Evolutionary conservation across 371 early-diverging fungal genomes (phyloP).

Genomic region (Syncephalastrum racemosum): DNA sequence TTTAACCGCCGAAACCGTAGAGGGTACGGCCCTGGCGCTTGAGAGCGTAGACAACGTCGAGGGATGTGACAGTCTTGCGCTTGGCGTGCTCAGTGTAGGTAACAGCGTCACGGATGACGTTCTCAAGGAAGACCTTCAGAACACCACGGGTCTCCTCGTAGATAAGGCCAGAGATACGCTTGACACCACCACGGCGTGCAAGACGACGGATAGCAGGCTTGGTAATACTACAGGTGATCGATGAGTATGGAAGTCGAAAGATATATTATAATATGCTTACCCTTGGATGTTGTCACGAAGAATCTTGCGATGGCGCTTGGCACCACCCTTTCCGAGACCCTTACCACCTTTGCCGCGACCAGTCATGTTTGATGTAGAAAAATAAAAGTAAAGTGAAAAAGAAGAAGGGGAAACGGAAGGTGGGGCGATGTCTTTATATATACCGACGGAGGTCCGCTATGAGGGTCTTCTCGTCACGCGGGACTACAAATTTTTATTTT

Average conservation of each 20-base stretch:
- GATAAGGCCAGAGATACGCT: constrained; percentile 99
- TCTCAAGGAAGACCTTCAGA: constrained; percentile 97
- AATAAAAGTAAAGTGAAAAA: constrained; percentile 15
- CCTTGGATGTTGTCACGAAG: constrained; percentile 97
- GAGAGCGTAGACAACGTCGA: constrained; percentile 94
- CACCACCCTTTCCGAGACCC: constrained; percentile 96
- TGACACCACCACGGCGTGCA: constrained; percentile 99
- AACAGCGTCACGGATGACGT: constrained; percentile 97
- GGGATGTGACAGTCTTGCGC: constrained; percentile 96
- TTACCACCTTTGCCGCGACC: constrained; percentile 98
- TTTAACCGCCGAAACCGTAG: constrained; percentile 44
- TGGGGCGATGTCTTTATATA: constrained; percentile 2
- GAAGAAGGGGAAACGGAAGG: constrained; percentile 15
- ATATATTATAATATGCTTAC: not conserved
- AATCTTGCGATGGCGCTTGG: constrained; percentile 99
- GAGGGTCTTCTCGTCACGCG: no score
- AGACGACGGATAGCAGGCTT: constrained; percentile 99
- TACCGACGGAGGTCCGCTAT: not conserved
- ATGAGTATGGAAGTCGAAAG: not conserved
- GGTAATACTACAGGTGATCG: constrained; percentile 76
- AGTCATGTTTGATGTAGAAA: constrained; percentile 62
- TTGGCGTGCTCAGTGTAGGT: constrained; percentile 99
- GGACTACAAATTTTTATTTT: constrained; percentile 10
- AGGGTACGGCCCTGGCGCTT: constrained; percentile 97
- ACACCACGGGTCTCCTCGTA: constrained; percentile 99